A percentile compares a stretch with the other conserved stretches of the same genome.
These are phyloP conservation scores for Neospora caninum DNA, from an alignment of 169 alveolate species.

Conservation along the genomic window DNA sequence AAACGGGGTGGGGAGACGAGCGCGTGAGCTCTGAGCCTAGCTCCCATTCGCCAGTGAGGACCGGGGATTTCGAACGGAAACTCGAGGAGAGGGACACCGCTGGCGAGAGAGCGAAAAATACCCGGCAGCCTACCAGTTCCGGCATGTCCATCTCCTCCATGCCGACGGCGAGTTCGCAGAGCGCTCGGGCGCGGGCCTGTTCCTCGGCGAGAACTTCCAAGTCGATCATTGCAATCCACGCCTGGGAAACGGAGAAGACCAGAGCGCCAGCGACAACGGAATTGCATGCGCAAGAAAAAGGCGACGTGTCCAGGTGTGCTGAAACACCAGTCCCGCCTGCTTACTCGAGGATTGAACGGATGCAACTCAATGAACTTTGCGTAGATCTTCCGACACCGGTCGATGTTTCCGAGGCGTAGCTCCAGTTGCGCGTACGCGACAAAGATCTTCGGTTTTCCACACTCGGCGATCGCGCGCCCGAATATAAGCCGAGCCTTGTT, in stretches of 20 bases:
- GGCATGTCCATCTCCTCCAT: slow-evolving; percentile 91
- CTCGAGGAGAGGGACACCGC: neutral
- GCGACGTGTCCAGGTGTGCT: too few relatives aligned
- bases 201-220: slow-evolving; percentile 91
- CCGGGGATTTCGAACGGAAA: neutral
- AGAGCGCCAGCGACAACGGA: neutral
- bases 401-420: slow-evolving; percentile 93
- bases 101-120: neutral
- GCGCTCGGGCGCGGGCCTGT: slow-evolving; percentile 87
- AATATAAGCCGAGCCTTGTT: slow-evolving; percentile 90
- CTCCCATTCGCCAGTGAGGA: too few relatives aligned
- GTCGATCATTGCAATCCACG: slow-evolving; percentile 90
- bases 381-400: slow-evolving; percentile 92
- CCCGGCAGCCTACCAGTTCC: slow-evolving; percentile 77
- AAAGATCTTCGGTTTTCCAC: slow-evolving; percentile 91
- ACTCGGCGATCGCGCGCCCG: slow-evolving; percentile 94
- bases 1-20: too few relatives aligned
- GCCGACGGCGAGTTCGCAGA: slow-evolving; percentile 89
- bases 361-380: slow-evolving; percentile 91
- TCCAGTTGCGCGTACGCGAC: slow-evolving; percentile 93
- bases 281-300: too few relatives aligned
- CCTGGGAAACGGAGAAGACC: slow-evolving; percentile 62
- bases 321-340: neutral
- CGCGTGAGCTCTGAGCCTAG: too few relatives aligned
- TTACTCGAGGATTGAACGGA: slow-evolving; percentile 86